Conservation (phyloP, 768 basidiomycete species). For the Tricholoma furcatifolium region DNA sequence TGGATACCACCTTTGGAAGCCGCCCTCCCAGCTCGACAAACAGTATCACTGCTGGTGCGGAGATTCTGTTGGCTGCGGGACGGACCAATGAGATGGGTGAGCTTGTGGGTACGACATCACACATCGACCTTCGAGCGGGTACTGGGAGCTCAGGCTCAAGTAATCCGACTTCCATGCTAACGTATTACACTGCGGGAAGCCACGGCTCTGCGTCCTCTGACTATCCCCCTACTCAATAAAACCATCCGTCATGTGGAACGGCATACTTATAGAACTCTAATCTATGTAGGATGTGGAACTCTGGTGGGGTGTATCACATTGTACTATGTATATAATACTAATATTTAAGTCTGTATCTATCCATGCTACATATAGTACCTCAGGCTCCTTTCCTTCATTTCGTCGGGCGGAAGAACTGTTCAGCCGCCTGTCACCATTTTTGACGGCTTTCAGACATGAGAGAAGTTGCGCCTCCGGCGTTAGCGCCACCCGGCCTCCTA, state of each 20-base stretch:
- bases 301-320: background rate
- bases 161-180: constrained; percentile 17
- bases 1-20: constrained; percentile 27
- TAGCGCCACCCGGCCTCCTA: background rate
- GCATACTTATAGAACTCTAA: background rate
- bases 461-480: no score
- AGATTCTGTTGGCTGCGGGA: constrained; percentile 22
- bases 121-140: background rate
- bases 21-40: constrained; percentile 37
- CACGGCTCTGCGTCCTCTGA: constrained; percentile 4
- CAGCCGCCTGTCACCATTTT: background rate
- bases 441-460: background rate
- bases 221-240: background rate
- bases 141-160: constrained; percentile 13
- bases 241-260: background rate
- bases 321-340: constrained; percentile 7
- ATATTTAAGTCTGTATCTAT: constrained; percentile 10
- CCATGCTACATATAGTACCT: background rate
- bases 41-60: constrained; percentile 31
- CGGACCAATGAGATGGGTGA: constrained; percentile 35
- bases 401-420: no score
- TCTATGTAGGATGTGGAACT: no score
- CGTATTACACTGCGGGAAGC: constrained; percentile 24
- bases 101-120: constrained; percentile 22
- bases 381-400: background rate